These are phyloP conservation scores for Trichoderma semiorbis DNA, from an alignment of 2,329 filamentous ascomycete genomes.

Conservation along the genomic window DNA sequence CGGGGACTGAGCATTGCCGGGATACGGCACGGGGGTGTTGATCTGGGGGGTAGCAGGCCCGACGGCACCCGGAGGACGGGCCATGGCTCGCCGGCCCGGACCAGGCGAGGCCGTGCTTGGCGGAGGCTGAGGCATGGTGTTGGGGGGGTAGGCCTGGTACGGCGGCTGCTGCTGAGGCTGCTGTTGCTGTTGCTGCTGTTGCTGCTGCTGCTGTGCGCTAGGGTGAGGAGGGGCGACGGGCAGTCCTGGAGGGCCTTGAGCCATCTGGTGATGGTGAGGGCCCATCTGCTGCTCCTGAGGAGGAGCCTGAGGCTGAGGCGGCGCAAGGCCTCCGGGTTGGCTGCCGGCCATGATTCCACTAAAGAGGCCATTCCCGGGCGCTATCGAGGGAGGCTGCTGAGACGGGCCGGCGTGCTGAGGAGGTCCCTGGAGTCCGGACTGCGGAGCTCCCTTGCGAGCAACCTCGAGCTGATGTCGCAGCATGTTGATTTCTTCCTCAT, in stretches of 20 bases:
- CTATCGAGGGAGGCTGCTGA: slow-evolving; percentile 83
- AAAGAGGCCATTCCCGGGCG: slow-evolving; percentile 88
- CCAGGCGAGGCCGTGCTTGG: slow-evolving; percentile 85
- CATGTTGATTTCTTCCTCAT: slow-evolving; percentile 84
- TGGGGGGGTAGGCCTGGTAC: slow-evolving; percentile 61
- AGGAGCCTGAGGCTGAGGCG: slow-evolving; percentile 71
- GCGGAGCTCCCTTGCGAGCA: slow-evolving; percentile 61
- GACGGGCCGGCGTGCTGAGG: slow-evolving; percentile 74
- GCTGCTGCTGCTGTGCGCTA: slow-evolving; percentile 53
- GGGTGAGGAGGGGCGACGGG: slow-evolving; percentile 57
- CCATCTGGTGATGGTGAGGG: slow-evolving; percentile 53
- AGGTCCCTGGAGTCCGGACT: slow-evolving; percentile 60
- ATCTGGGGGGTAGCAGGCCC: slow-evolving; percentile 89
- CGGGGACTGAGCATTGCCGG: slow-evolving; percentile 76
- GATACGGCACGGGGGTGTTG: slow-evolving; percentile 81
- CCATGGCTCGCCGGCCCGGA: slow-evolving; percentile 69
- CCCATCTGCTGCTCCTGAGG: slow-evolving; percentile 60
- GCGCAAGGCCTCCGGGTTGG: slow-evolving; percentile 77
- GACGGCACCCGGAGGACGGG: slow-evolving; percentile 57
- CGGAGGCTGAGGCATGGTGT: slow-evolving; percentile 79
- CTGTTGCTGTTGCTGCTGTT: slow-evolving; percentile 17
- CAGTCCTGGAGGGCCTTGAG: slow-evolving; percentile 69
- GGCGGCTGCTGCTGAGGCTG: slow-evolving; percentile 56
- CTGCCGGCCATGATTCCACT: slow-evolving; percentile 92
- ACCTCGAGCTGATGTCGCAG: slow-evolving; percentile 84